Conservation (phyloP, 345 rosid species). For the Balakata baccata region DNA sequence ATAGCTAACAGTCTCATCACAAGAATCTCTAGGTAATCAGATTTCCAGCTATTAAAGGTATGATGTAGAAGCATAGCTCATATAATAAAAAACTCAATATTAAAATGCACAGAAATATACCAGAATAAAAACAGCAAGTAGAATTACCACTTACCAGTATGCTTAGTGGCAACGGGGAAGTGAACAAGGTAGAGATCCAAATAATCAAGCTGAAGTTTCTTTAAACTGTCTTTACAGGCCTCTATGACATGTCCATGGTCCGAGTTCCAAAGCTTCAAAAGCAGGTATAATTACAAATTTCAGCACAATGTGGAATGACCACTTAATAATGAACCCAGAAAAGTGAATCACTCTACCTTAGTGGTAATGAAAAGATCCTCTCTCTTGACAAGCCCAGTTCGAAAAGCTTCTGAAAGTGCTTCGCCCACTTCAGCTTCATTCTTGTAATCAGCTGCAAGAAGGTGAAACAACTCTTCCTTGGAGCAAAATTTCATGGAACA, state of each 20-base stretch:
- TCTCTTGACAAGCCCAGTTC: constrained; percentile 61
- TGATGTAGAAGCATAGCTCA: neutral
- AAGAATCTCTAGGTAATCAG: neutral
- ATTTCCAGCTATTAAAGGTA: neutral
- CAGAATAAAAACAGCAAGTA: neutral
- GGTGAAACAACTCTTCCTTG: neutral
- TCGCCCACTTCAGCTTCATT: constrained; percentile 77
- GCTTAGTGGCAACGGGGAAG: constrained; percentile 77
- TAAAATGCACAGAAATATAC: neutral
- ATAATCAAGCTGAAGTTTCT: constrained; percentile 83
- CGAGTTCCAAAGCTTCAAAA: constrained; percentile 85
- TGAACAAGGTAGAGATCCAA: constrained; percentile 86
- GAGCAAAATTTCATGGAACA: neutral
- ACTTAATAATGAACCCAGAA: neutral
- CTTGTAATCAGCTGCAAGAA: constrained; percentile 60
- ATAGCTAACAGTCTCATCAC: neutral
- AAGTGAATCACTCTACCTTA: constrained; percentile 42
- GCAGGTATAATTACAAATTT: neutral
- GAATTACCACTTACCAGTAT: constrained; percentile 71
- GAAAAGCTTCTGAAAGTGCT: constrained; percentile 64
- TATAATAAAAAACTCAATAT: neutral
- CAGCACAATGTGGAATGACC: neutral
- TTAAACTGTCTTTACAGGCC: constrained; percentile 83
- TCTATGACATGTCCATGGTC: constrained; percentile 85
- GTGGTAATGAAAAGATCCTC: constrained; percentile 85